Evolutionary conservation across 2,329 filamentous ascomycete genomes (phyloP).

Genomic region (Mollisia scopiformis): DNA sequence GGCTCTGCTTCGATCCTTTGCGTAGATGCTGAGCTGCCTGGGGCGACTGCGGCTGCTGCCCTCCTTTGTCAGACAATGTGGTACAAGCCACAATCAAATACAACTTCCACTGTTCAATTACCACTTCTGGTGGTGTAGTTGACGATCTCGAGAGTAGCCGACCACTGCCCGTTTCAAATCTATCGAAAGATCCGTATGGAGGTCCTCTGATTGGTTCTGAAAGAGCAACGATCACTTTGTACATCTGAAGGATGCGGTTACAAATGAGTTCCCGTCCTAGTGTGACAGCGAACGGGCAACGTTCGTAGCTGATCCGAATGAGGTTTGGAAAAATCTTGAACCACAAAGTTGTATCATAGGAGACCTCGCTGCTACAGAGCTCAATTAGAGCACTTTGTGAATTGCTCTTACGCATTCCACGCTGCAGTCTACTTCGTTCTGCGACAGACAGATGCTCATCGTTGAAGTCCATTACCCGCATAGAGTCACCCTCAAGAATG

Average conservation of each 20-base stretch:
- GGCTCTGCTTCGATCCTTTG: constrained; percentile 75
- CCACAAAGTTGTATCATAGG: constrained; percentile 94
- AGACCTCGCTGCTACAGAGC: constrained; percentile 91
- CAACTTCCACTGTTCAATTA: constrained; percentile 97
- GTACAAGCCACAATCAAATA: constrained; percentile 98
- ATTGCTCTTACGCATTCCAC: constrained; percentile 83
- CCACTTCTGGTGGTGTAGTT: constrained; percentile 78
- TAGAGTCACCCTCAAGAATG: constrained; percentile 87
- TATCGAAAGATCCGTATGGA: constrained; percentile 57
- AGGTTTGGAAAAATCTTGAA: constrained; percentile 98
- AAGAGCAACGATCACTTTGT: constrained; percentile 77
- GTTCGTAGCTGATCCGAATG: constrained; percentile 86
- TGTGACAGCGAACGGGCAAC: constrained; percentile 88
- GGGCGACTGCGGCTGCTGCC: constrained; percentile 58
- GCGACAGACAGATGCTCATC: constrained; percentile 90
- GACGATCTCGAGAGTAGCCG: constrained; percentile 52
- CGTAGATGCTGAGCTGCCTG: constrained; percentile 74
- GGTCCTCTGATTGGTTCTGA: constrained; percentile 72
- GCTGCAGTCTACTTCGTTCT: constrained; percentile 88
- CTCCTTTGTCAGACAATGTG: constrained; percentile 82
- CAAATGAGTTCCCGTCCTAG: constrained; percentile 91
- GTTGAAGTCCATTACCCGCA: constrained; percentile 87
- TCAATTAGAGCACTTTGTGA: constrained; percentile 87
- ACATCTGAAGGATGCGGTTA: constrained; percentile 90
- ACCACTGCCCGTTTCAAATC: constrained; percentile 55